These are phyloP conservation scores for Populus tremula DNA, from an alignment of 345 rosid species.

Conservation along the genomic window DNA sequence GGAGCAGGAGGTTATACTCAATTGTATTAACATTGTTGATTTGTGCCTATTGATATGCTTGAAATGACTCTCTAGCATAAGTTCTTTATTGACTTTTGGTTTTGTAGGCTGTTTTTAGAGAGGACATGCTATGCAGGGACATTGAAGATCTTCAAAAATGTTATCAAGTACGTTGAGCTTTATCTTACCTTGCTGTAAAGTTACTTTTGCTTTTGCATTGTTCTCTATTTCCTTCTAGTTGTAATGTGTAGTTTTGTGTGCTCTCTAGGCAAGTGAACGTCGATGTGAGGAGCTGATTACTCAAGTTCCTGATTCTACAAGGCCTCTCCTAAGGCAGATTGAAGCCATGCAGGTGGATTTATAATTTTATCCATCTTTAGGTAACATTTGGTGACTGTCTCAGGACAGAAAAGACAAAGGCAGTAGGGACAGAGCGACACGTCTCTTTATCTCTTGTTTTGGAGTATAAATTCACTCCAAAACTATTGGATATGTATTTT, in stretches of 20 bases:
- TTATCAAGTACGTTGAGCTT: conserved; percentile 61
- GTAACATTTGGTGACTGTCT: no score
- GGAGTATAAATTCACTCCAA: no score
- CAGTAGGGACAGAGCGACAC: no score
- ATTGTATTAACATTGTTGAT: conserved; percentile 15
- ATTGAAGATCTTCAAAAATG: conserved; percentile 88
- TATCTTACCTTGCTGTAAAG: neutral
- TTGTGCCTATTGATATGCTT: conserved; percentile 4
- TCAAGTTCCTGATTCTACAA: conserved; percentile 98
- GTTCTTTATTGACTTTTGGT: conserved; percentile 15
- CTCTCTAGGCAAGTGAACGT: conserved; percentile 84
- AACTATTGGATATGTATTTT: no score
- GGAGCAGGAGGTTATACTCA: conserved; percentile 81
- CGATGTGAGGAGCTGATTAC: conserved; percentile 96
- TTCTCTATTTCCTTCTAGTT: conserved; percentile 12
- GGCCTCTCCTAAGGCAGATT: conserved; percentile 96
- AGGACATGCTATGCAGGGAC: conserved; percentile 76
- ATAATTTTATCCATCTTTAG: conserved; percentile 4
- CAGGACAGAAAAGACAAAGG: no score
- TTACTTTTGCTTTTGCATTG: neutral
- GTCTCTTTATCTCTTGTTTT: no score
- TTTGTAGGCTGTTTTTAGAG: conserved; percentile 69
- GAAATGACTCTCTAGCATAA: conserved; percentile 3
- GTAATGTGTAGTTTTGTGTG: conserved; percentile 7
- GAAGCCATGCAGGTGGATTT: conserved; percentile 89